Evolutionary conservation across 1,284 basidiomycete genomes (phyloP).

Genomic region (Trametes sp.): DNA sequence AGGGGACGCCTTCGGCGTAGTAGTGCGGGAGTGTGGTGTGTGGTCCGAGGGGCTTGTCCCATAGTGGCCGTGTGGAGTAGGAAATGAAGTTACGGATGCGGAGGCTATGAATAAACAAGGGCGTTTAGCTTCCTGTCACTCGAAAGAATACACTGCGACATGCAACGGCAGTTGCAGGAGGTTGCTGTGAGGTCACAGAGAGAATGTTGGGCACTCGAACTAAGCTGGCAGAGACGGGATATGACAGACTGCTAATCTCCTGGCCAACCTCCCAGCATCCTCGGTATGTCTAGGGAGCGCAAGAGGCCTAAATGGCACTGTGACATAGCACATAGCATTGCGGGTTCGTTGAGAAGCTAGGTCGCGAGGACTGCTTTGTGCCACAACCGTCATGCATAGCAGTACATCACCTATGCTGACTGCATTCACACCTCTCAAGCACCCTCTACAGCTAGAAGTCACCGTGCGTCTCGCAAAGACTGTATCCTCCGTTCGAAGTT

Average conservation of each 20-base stretch:
- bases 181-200: too few species aligned
- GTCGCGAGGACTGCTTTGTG: too few species aligned
- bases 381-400: too few species aligned
- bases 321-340: too few species aligned
- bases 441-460: not conserved
- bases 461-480: constrained; percentile 42
- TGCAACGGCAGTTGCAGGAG: not conserved
- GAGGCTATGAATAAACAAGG: constrained; percentile 12
- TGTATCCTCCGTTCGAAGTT: not conserved
- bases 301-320: too few species aligned
- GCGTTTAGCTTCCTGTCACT: not conserved
- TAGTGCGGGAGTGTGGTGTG: constrained; percentile 58
- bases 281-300: too few species aligned
- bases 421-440: not conserved
- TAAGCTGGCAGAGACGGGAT: too few species aligned
- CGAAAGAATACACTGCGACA: not conserved
- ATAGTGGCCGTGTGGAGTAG: constrained; percentile 69
- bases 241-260: too few species aligned
- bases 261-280: too few species aligned
- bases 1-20: constrained; percentile 58
- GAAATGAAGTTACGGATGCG: constrained; percentile 59
- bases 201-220: too few species aligned
- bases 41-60: constrained; percentile 64
- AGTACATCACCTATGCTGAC: not conserved
- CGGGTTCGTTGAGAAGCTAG: too few species aligned